Evolutionary conservation across 2,329 filamentous ascomycete genomes (phyloP), one percentile per base, ranked within the genome.

Genomic region (Bipolaris victoriae): DNA sequence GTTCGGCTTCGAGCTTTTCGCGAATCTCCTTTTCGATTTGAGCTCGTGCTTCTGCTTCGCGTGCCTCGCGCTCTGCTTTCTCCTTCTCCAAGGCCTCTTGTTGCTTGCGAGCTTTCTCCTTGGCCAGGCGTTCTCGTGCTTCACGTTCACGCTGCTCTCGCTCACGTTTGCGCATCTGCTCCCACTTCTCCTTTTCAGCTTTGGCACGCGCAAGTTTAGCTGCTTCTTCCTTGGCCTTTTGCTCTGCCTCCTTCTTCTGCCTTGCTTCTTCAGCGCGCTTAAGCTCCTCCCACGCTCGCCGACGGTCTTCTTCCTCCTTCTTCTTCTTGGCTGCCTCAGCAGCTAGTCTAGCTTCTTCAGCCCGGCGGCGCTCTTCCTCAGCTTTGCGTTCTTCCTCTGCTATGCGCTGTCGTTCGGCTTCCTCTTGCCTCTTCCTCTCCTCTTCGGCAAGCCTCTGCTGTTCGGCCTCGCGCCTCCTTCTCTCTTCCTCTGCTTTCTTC

Each of bases 391-490:
- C 53, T 26, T 75, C 68, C 55, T 76, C 63, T 75, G 54, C 67
- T 88, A 87, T 64, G 90, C 88, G 35, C 68, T 90, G 88, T 48
- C 88, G 81, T 2, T 68, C 67, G 39, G 80, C 77, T 33, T 74
- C 75, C 60, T 80, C 55, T 53, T 64, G 63, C n/a, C 41, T 48
- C 26, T 66, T 61, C 50, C 63, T 85, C 61, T 60, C 57, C 35
- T 49, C 40, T 49, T 49, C 29, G 16, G 47, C 47, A 18, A 49
- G 47, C 20, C 47, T 49, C 4, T 35, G 39, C 35, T 45, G 47
- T 40, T 52, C 54, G 5, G 50, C 54, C 39, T 57, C 54, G 16
- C 44, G 54, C 43, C 47, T 52, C 54, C 43, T 56, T 22, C 50
- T 52, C 7, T 44, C 49, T 7, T 52, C 54, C 18, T 55, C 66